These are phyloP conservation scores for Paramecium bursaria DNA, from an alignment of 73 alveolate genomes.

Conservation along the genomic window DNA sequence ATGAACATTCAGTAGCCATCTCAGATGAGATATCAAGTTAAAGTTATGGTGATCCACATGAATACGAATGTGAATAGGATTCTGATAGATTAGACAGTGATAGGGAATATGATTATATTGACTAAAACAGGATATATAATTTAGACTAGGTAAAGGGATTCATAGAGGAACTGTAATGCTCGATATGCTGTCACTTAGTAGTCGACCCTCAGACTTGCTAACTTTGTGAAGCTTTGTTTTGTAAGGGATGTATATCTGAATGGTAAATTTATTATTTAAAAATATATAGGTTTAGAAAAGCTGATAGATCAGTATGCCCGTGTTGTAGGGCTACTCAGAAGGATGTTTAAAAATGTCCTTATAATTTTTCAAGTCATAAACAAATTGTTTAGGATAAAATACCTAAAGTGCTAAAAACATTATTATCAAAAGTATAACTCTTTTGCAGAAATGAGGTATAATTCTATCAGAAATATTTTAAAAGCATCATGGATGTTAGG, in stretches of 20 bases:
- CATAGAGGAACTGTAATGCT: constrained; percentile 38
- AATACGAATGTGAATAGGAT: too few relatives aligned
- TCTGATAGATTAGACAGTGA: not conserved
- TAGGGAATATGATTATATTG: not conserved
- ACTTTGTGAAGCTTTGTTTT: constrained; percentile 6
- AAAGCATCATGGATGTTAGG: constrained; percentile 43
- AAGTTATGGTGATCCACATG: too few relatives aligned
- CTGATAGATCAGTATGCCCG: not conserved
- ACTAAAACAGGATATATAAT: constrained; percentile 17
- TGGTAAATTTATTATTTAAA: not conserved
- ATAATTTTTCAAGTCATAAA: not conserved
- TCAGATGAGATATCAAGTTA: too few relatives aligned
- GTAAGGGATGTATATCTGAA: constrained; percentile 4
- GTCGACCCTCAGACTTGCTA: not conserved
- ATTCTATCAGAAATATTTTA: not conserved
- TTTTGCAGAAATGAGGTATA: constrained; percentile 23
- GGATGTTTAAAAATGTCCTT: not conserved
- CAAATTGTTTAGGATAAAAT: constrained; percentile 16
- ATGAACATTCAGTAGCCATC: too few relatives aligned
- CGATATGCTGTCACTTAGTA: constrained; percentile 41
- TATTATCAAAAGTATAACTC: constrained; percentile 3
- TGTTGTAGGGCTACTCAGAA: constrained; percentile 10
- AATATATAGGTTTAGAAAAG: constrained; percentile 10
- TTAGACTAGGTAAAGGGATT: constrained; percentile 16
- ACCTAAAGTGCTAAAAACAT: constrained; percentile 21